These are phyloP conservation scores for Xylaria acuta DNA, from an alignment of 495 filamentous ascomycete species.

Conservation along the genomic window DNA sequence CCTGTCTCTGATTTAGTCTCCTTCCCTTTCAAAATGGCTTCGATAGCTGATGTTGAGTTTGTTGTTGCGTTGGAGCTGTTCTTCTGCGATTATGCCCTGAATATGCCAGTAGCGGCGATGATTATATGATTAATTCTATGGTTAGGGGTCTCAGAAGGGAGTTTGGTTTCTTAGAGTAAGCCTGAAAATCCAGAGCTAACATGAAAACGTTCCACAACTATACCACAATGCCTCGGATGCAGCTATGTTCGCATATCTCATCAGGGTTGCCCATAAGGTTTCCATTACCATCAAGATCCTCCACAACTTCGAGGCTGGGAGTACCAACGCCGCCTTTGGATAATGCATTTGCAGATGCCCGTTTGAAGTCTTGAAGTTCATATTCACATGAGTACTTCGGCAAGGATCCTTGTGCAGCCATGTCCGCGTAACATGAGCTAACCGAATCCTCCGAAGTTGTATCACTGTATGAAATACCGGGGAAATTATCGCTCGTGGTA, in stretches of 20 bases:
- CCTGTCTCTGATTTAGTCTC: not conserved
- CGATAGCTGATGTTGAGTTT: not conserved
- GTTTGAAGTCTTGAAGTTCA: not conserved
- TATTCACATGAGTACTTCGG: not conserved
- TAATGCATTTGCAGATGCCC: not conserved
- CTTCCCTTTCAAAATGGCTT: not conserved
- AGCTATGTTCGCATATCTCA: not conserved
- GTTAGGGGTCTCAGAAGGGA: too few relatives aligned
- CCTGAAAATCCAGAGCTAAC: not conserved
- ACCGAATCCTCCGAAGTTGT: not conserved
- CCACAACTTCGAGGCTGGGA: not conserved
- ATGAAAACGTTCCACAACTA: not conserved
- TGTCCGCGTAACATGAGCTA: not conserved
- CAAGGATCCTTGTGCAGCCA: not conserved
- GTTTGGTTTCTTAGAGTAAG: not conserved
- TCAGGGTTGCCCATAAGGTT: not conserved
- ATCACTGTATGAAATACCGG: constrained; percentile 6
- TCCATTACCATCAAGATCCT: not conserved
- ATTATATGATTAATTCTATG: not conserved
- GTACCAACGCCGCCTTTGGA: not conserved
- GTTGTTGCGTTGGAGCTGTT: not conserved
- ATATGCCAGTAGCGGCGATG: not conserved
- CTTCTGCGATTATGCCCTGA: not conserved
- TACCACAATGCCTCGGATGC: not conserved
- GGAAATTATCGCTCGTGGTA: not conserved